Percentiles rank a stretch among this genome's conserved stretches.
These are phyloP conservation scores for Oropetium thomaeum DNA, from an alignment of 176 grass and related monocot genomes.

Conservation along the genomic window DNA sequence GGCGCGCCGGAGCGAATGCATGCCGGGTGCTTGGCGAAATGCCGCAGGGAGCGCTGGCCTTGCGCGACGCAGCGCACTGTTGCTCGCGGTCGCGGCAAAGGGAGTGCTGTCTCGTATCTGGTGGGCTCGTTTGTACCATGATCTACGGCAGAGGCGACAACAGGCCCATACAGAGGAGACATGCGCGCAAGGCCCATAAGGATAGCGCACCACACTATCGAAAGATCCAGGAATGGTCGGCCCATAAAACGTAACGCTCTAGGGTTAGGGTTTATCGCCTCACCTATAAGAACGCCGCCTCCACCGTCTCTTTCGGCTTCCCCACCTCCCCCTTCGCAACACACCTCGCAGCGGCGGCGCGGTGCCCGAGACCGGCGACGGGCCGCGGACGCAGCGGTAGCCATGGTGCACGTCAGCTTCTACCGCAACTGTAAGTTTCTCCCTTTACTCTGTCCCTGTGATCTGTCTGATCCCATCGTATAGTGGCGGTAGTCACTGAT, in stretches of 20 bases:
- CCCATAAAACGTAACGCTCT: constrained; percentile 24
- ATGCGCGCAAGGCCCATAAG: background rate
- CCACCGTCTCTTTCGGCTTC: background rate
- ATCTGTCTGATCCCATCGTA: background rate
- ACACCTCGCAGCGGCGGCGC: background rate
- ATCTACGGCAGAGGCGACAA: background rate
- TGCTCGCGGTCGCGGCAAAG: background rate
- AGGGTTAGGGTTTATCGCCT: constrained; percentile 60
- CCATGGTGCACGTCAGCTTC: constrained; percentile 77
- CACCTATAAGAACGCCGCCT: constrained; percentile 37
- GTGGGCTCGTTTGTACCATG: background rate
- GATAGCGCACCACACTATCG: background rate
- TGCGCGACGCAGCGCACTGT: background rate
- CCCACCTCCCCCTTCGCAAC: background rate
- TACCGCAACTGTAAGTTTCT: constrained; percentile 66
- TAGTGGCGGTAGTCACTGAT: background rate
- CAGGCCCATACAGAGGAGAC: background rate
- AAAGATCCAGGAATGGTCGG: background rate
- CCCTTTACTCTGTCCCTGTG: background rate
- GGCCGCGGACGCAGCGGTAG: constrained; percentile 26
- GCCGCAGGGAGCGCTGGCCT: constrained; percentile 5
- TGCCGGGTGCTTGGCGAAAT: constrained; percentile 64
- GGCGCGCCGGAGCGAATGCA: constrained; percentile 53
- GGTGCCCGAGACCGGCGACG: constrained; percentile 9
- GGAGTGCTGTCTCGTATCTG: background rate